Conservation (phyloP, 805 yeast species). For the Saccharomycopsis capsularis region DNA sequence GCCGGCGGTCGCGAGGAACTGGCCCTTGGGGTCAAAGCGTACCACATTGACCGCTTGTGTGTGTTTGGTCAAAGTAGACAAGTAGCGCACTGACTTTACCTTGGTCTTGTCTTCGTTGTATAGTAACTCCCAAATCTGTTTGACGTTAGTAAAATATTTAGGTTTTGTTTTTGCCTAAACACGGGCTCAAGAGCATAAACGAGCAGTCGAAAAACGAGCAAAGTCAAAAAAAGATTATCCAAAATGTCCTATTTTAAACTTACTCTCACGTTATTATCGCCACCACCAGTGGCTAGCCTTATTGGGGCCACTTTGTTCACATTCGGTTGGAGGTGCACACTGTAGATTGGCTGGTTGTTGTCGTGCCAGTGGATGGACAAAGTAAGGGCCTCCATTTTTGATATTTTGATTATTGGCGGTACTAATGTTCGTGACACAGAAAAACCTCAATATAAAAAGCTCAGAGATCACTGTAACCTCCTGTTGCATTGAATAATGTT, state of each 20-base stretch:
- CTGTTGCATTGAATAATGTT: too few species aligned
- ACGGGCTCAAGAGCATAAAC: too few species aligned
- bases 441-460: too few species aligned
- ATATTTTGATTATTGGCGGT: too few species aligned
- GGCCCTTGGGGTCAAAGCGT: constrained; percentile 67
- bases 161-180: not conserved
- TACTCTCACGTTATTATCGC: constrained; percentile 81
- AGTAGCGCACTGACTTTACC: constrained; percentile 54
- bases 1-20: constrained; percentile 78
- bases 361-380: constrained; percentile 69
- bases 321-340: constrained; percentile 54
- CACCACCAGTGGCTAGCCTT: constrained; percentile 88
- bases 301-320: constrained; percentile 11
- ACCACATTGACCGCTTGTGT: constrained; percentile 93
- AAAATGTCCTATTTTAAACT: constrained; percentile 31
- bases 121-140: constrained; percentile 12
- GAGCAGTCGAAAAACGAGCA: too few species aligned
- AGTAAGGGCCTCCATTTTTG: constrained; percentile 38
- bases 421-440: too few species aligned
- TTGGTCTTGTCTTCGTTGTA: constrained; percentile 29
- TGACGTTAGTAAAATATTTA: not conserved
- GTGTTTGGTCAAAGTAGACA: constrained; percentile 78
- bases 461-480: too few species aligned
- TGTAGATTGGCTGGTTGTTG: constrained; percentile 66
- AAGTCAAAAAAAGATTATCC: too few species aligned